phyloP scores from a whole-genome alignment of 2,329 filamentous ascomycete species.

The Conoideocrella luteorostrata region DNA sequence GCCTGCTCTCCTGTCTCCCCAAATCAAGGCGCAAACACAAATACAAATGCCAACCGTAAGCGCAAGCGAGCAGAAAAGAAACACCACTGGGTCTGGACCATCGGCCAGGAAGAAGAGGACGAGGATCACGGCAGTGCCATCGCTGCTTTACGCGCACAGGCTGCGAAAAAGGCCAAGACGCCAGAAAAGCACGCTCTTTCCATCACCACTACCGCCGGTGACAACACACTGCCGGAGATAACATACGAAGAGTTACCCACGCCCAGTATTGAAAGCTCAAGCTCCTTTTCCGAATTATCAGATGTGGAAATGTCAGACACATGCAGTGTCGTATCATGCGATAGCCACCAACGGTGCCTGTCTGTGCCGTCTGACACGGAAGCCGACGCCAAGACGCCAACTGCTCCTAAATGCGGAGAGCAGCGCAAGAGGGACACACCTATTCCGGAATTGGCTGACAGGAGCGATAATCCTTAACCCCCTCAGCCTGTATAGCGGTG shows the following conservation, averaged over 20 bases:
- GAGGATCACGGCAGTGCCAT: slow-evolving; percentile 37
- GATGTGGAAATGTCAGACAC: slow-evolving; percentile 48
- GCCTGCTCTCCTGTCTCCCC: slow-evolving; percentile 37
- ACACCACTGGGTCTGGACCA: slow-evolving; percentile 61
- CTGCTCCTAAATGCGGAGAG: slow-evolving; percentile 15
- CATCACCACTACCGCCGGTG: neutral
- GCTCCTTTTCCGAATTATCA: slow-evolving; percentile 21
- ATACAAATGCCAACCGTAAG: slow-evolving; percentile 42
- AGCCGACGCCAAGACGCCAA: slow-evolving; percentile 34
- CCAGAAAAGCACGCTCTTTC: neutral
- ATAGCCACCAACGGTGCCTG: slow-evolving; percentile 18
- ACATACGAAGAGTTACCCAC: slow-evolving; percentile 28
- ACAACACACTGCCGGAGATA: slow-evolving; percentile 11
- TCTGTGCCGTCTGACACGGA: slow-evolving; percentile 21
- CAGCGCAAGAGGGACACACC: slow-evolving; percentile 16
- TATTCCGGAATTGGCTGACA: slow-evolving; percentile 16
- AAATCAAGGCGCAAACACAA: no score
- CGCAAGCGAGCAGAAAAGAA: slow-evolving; percentile 52
- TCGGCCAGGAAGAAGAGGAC: slow-evolving; percentile 46
- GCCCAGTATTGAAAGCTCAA: slow-evolving; percentile 33
- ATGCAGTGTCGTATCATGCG: slow-evolving; percentile 33
- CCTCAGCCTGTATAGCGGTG: neutral
- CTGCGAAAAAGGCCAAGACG: slow-evolving; percentile 4
- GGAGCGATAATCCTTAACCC: slow-evolving; percentile 1
- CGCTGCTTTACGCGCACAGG: slow-evolving; percentile 30